Evolutionary conservation across 78 protist species (phyloP), one percentile per base, ranked within the genome.

Genomic region (Dictyostelium brefeldianum): DNA sequence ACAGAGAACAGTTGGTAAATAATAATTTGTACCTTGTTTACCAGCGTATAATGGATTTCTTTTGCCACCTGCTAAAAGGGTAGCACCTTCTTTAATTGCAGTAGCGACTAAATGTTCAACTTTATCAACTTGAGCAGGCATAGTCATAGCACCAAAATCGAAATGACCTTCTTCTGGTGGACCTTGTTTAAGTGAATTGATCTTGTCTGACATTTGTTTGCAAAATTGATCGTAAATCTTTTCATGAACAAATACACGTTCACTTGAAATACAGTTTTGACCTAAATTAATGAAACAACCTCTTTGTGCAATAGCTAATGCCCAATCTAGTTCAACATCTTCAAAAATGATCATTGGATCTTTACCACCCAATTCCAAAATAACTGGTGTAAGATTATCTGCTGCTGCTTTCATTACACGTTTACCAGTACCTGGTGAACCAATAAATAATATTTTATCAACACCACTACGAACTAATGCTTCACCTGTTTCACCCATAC

Each of bases 131-230:
- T 96, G 97, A 48, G 89, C 79, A 22, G 95, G 90, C 97, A 96
- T 96, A 18, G 95, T 80, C 95, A 93, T 96, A 20, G 97, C 89
- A 22, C 96, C 97, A 56, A 87, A 83, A 54, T 94, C 97, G 46
- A 47, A 54, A 64, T 69, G 95, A 11, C 85, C 96, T 11, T 53
- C 79, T 43, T 65, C 78, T 12, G 93, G 95, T 31, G 90, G 80
- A 51, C 97, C 97, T 67, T 93, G 96, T 18, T 47, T 73, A 17
- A 89, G 53, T 5, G 80, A 73, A 36, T 77, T 77, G 64, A 81
- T 74, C 41, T 53, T 17, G 0, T 71, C 80, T 6, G 84, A 70
- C 91, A 92, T 69, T 31, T 31, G 27, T 56, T 67, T 73, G 47
- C 80, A 47, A 22, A 92, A 92, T 80, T 80, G 78, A 71, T 94